phyloP scores from a whole-genome alignment of 1,139 yeast genomes.

The Candida glucosophila region DNA sequence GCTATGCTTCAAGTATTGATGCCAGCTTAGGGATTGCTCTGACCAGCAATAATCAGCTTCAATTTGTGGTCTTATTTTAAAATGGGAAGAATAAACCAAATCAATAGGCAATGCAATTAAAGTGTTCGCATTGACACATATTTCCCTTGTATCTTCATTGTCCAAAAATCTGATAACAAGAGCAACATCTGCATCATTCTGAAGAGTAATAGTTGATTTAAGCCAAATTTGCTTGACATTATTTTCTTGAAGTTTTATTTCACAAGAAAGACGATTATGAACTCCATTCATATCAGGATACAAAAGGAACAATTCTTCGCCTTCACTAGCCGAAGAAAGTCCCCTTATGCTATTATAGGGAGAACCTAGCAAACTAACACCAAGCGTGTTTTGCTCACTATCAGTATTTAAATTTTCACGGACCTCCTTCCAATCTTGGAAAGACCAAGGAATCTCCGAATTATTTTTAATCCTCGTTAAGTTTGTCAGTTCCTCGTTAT shows the following conservation, averaged over 20 bases:
- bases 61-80: conserved; percentile 55
- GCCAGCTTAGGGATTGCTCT: conserved; percentile 54
- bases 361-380: conserved; percentile 49
- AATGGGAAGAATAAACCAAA: conserved; percentile 47
- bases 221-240: conserved; percentile 70
- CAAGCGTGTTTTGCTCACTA: conserved; percentile 50
- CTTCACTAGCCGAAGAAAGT: conserved; percentile 71
- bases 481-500: conserved; percentile 17
- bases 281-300: conserved; percentile 55
- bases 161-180: conserved; percentile 33
- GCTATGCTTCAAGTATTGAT: conserved; percentile 43
- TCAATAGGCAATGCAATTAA: conserved; percentile 66
- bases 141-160: conserved; percentile 8
- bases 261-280: conserved; percentile 70
- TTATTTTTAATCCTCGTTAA: conserved; percentile 38
- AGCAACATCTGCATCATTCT: conserved; percentile 63
- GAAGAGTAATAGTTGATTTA: conserved; percentile 65
- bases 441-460: conserved; percentile 70
- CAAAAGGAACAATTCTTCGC: conserved; percentile 68
- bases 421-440: conserved; percentile 85
- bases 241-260: conserved; percentile 60
- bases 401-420: conserved; percentile 75
- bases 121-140: conserved; percentile 44
- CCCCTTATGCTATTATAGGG: conserved; percentile 44
- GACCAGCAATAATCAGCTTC: conserved; percentile 63